Percentiles rank a stretch among this genome's conserved stretches.
Conservation (phyloP, 495 filamentous ascomycete genomes). For the Hapsidospora chrysogenum region DNA sequence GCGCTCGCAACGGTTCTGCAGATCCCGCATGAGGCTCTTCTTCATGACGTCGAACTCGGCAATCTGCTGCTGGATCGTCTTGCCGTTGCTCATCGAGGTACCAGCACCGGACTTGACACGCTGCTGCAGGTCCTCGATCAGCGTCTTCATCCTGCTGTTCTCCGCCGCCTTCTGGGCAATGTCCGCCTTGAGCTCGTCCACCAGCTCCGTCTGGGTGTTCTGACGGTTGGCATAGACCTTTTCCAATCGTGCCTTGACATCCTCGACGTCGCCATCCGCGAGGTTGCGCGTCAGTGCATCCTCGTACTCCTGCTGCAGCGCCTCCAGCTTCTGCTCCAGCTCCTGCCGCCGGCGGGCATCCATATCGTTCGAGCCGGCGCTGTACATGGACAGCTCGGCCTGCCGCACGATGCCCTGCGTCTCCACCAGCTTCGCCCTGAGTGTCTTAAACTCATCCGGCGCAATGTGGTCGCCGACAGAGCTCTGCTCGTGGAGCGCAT, state of each 20-base stretch:
- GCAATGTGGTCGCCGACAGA: conserved; percentile 61
- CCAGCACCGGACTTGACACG: conserved; percentile 45
- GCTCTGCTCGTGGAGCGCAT: conserved; percentile 59
- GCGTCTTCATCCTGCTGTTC: conserved; percentile 54
- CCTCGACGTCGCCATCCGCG: conserved; percentile 57
- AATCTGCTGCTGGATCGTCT: conserved; percentile 93
- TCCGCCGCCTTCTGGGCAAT: conserved; percentile 57
- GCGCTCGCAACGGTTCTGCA: conserved; percentile 94
- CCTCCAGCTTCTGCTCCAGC: conserved; percentile 55
- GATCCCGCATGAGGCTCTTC: conserved; percentile 95
- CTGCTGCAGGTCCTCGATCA: conserved; percentile 61
- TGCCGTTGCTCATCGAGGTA: conserved; percentile 50
- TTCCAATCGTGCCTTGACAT: conserved; percentile 63
- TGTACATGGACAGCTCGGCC: conserved; percentile 63
- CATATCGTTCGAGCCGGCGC: conserved; percentile 36
- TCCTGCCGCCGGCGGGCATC: conserved; percentile 50
- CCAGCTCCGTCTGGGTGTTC: conserved; percentile 49
- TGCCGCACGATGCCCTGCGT: conserved; percentile 86
- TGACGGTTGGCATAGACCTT: conserved; percentile 58
- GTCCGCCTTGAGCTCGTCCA: conserved; percentile 56
- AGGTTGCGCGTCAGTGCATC: conserved; percentile 66
- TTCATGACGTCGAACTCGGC: conserved; percentile 99
- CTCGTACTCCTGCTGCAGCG: conserved; percentile 67
- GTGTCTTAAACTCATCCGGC: conserved; percentile 60
- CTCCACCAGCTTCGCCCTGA: conserved; percentile 65